Base-by-base conservation (phyloP, 805 yeast species). In the Ogataea allantospora region DNA sequence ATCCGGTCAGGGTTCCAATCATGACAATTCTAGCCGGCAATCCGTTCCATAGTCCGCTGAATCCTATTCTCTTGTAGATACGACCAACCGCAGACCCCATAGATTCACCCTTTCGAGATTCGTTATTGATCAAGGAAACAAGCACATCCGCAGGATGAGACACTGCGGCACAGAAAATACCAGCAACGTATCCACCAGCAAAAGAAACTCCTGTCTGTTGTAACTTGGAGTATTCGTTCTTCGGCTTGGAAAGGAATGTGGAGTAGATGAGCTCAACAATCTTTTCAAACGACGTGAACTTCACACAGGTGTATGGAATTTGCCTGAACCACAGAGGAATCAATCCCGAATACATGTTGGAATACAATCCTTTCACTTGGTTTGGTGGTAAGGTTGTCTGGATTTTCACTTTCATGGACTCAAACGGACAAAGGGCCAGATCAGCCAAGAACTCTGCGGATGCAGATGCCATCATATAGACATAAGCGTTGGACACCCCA, bases 101-200 rank as follows among this genome's bases (percentile, higher is more conserved):
- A 5, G 83, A 57, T 67, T 88, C 95, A 33, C 71, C 71, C 22
- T 80, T 73, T 58, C 63, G 65, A 54, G 76, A 78, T 53, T 79
- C 88, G 43, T 83, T 73, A 61, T 87, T 89, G 55, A 93, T 78
- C 73, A 88, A 86, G 33, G 95, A 85, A 17, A 91, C 98, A 95
- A 93, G 82, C 22, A 91, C 97, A 65, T 91, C 99, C n/a, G 98
- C 98, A 14, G 99, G 99, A 63, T 93, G 97, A 18, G 97, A 89
- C 12, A 89, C 93, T 35, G 84, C 68, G 6, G 99, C 98, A 71
- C 97, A 91, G 69, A 89, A 78, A 39, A 93, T 81, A 80, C 98
- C 99, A 8, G 98, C 99, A 58, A 91, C 77, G 68, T 91, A 91
- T 61, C 99, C 98, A 63, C 96, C 96, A 32, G 80, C 70, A 69